Conservation (phyloP, 2,329 filamentous ascomycete genomes). For the Didymella exigua region DNA sequence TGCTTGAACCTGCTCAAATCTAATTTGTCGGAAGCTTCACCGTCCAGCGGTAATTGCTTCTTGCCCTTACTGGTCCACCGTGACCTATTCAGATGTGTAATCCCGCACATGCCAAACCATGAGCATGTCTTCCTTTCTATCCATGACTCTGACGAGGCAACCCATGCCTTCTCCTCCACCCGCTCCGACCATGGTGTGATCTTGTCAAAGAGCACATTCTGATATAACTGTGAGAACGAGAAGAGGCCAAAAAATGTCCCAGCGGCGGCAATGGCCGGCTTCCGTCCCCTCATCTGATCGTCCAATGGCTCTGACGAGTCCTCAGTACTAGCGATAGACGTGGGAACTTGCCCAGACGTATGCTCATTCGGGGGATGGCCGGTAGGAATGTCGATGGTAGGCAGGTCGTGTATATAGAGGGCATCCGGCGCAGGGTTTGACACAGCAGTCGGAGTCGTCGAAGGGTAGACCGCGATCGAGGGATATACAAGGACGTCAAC, state of each 20-base stretch:
- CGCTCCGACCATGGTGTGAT: constrained; percentile 42
- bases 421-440: constrained; percentile 39
- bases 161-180: constrained; percentile 43
- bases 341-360: constrained; percentile 21
- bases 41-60: constrained; percentile 23
- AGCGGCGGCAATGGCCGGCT: constrained; percentile 41
- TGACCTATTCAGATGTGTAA: constrained; percentile 67
- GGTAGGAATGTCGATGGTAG: constrained; percentile 40
- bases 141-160: constrained; percentile 48
- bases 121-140: constrained; percentile 63
- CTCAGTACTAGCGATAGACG: constrained; percentile 23
- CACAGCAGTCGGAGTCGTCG: constrained; percentile 17
- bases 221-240: constrained; percentile 46
- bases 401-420: constrained; percentile 20
- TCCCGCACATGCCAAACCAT: constrained; percentile 79
- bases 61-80: constrained; percentile 52
- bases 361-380: constrained; percentile 33
- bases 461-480: constrained; percentile 28
- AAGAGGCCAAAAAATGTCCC: constrained; percentile 47
- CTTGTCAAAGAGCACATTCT: constrained; percentile 40
- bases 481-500: constrained; percentile 33
- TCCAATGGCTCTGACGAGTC: constrained; percentile 24
- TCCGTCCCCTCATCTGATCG: constrained; percentile 45
- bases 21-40: constrained; percentile 17
- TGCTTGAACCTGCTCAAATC: constrained; percentile 49